phyloP scores from a whole-genome alignment of 768 basidiomycete species.

The Phanerochaete carnosa region DNA sequence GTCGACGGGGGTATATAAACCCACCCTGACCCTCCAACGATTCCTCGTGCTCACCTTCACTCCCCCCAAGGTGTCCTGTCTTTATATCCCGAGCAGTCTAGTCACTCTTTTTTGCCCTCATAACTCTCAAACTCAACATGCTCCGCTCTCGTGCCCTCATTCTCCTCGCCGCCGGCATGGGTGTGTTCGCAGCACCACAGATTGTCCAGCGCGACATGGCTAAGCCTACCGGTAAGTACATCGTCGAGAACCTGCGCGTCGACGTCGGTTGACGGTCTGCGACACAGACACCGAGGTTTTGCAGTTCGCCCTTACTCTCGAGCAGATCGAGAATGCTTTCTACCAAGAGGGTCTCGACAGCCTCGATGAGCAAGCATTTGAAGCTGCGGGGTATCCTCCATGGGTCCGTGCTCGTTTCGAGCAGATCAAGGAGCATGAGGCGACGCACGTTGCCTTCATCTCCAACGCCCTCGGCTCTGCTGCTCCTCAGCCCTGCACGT shows the following conservation, averaged over 20 bases:
- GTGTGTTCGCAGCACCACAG: constrained; percentile 14
- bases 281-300: constrained; percentile 29
- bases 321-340: constrained; percentile 45
- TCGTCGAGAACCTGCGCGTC: too few relatives aligned
- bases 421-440: constrained; percentile 55
- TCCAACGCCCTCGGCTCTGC: constrained; percentile 40
- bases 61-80: constrained; percentile 8
- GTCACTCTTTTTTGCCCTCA: not conserved
- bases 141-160: constrained; percentile 9
- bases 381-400: constrained; percentile 41
- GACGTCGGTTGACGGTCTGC: not conserved
- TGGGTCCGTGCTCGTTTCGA: constrained; percentile 49
- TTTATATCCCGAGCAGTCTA: not conserved
- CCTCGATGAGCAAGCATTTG: constrained; percentile 44
- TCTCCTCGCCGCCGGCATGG: constrained; percentile 14
- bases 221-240: constrained; percentile 7
- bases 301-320: constrained; percentile 47
- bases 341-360: constrained; percentile 42
- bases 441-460: constrained; percentile 52
- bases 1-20: not conserved
- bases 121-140: constrained; percentile 2
- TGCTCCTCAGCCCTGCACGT: constrained; percentile 52
- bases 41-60: constrained; percentile 11
- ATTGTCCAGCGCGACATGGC: constrained; percentile 6
- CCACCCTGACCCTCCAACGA: not conserved